phyloP scores from a whole-genome alignment of 2,329 filamentous ascomycete species.

The Alternaria angustiovoidea region DNA sequence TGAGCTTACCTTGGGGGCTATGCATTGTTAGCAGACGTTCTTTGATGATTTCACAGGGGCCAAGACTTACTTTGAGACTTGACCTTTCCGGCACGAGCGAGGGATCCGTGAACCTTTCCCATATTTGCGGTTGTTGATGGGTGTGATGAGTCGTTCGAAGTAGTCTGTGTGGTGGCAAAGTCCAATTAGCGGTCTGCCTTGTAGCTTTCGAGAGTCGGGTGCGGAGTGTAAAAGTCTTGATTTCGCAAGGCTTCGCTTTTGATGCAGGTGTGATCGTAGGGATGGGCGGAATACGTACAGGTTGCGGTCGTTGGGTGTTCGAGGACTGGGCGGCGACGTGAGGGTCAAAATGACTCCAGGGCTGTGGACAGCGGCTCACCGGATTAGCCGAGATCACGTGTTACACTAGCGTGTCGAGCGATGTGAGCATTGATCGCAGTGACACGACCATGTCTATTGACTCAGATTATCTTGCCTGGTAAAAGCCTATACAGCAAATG shows the following conservation, averaged over 20 bases:
- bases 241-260: slow-evolving; percentile 12
- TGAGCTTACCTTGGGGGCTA: slow-evolving; percentile 39
- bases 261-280: slow-evolving; percentile 4
- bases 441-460: not conserved
- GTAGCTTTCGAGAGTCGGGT: slow-evolving; percentile 8
- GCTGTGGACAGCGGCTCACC: slow-evolving; percentile 18
- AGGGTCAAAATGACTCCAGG: slow-evolving; percentile 22
- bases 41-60: not conserved
- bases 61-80: slow-evolving; percentile 65
- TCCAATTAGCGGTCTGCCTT: slow-evolving; percentile 33
- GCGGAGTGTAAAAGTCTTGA: slow-evolving; percentile 4
- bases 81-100: slow-evolving; percentile 97
- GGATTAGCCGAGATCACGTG: slow-evolving; percentile 38
- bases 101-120: slow-evolving; percentile 94
- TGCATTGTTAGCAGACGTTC: slow-evolving; percentile 26
- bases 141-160: slow-evolving; percentile 32
- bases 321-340: slow-evolving; percentile 41
- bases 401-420: not conserved
- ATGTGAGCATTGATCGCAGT: not conserved
- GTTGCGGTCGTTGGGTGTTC: slow-evolving; percentile 43
- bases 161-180: slow-evolving; percentile 46
- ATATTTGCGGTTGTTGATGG: slow-evolving; percentile 67
- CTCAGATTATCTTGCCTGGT: not conserved
- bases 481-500: not conserved
- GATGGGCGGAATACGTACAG: slow-evolving; percentile 43